A percentile compares a stretch with the other conserved stretches of the same genome.
phyloP scores from a whole-genome alignment of 345 rosid species.

The Punica granatum region DNA sequence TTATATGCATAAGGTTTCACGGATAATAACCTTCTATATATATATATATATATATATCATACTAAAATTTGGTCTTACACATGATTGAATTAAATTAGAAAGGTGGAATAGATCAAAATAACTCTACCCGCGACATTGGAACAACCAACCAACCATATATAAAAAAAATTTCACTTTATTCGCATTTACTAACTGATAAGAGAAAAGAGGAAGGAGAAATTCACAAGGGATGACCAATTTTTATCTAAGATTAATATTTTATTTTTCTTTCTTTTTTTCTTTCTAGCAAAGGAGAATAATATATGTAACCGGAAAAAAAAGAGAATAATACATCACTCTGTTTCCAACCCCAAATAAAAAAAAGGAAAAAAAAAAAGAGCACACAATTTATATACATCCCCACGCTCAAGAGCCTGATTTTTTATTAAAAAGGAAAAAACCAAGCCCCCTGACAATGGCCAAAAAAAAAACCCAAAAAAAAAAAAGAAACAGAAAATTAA shows the following conservation, averaged over 20 bases:
- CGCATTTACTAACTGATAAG: too few relatives aligned
- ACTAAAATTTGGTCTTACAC: too few relatives aligned
- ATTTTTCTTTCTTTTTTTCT: background rate
- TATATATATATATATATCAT: too few relatives aligned
- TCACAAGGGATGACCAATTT: background rate
- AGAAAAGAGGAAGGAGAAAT: too few relatives aligned
- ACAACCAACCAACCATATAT: too few relatives aligned
- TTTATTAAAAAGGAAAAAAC: constrained; percentile 39
- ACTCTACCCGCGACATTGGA: too few relatives aligned
- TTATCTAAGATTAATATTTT: background rate
- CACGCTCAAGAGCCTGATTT: constrained; percentile 19
- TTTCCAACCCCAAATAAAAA: background rate
- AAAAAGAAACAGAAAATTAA: background rate
- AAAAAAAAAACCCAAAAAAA: background rate
- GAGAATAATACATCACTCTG: constrained; percentile 1
- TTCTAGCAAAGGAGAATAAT: background rate
- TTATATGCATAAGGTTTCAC: too few relatives aligned
- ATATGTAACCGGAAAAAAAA: too few relatives aligned
- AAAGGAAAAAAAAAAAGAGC: background rate
- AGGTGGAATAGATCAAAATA: too few relatives aligned
- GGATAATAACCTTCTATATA: too few relatives aligned
- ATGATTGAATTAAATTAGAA: too few relatives aligned
- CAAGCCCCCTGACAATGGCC: constrained; percentile 12
- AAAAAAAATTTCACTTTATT: too few relatives aligned
- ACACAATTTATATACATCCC: constrained; percentile 8